A percentile compares a stretch with the other conserved stretches of the same genome.
Conservation (phyloP, 768 basidiomycete genomes). For the Suillus placidus region DNA sequence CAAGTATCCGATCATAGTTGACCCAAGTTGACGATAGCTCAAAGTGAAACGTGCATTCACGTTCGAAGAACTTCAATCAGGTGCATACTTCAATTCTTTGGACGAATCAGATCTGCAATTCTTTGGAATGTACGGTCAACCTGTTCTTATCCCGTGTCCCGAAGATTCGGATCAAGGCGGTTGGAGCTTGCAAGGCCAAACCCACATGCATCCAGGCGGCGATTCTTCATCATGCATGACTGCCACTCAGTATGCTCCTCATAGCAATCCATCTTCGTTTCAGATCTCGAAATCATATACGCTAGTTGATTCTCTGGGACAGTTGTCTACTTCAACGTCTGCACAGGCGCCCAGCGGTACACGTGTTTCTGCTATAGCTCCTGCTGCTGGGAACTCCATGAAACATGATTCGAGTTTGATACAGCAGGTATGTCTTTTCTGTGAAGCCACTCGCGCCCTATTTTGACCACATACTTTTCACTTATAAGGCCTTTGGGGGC, state of each 20-base stretch:
- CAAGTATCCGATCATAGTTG: not conserved
- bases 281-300: slow-evolving; percentile 32
- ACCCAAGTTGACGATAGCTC: slow-evolving; percentile 21
- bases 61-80: slow-evolving; percentile 38
- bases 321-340: slow-evolving; percentile 4
- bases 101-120: slow-evolving; percentile 38
- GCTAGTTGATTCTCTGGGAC: slow-evolving; percentile 30
- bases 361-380: slow-evolving; percentile 1
- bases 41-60: slow-evolving; percentile 35
- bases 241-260: slow-evolving; percentile 8
- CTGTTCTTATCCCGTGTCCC: slow-evolving; percentile 31
- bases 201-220: slow-evolving; percentile 8
- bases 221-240: slow-evolving; percentile 5
- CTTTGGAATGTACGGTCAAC: slow-evolving; percentile 35
- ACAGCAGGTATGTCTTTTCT: slow-evolving; percentile 21
- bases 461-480: not conserved
- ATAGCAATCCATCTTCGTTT: slow-evolving; percentile 9
- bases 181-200: slow-evolving; percentile 17
- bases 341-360: not conserved
- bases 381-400: not conserved
- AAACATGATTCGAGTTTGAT: slow-evolving; percentile 16
- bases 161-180: slow-evolving; percentile 25
- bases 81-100: slow-evolving; percentile 30
- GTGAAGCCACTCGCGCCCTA: slow-evolving; percentile 4
- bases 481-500: slow-evolving; percentile 13